Base-by-base conservation (phyloP, 345 rosid genomes). In the Clarkia xantiana region DNA sequence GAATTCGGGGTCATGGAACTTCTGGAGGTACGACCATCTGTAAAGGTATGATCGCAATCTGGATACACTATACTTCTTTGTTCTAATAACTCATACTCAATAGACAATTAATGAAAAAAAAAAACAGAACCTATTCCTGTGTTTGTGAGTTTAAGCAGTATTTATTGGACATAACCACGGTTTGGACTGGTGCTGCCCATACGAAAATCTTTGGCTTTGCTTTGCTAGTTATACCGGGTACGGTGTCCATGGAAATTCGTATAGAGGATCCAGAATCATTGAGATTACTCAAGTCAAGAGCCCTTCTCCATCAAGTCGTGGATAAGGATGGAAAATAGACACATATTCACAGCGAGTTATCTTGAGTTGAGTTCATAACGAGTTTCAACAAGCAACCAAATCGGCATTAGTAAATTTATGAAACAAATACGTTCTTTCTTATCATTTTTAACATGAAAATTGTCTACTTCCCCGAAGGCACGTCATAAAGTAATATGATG, bases 91-190 rank as follows among this genome's bases (percentile, higher is more conserved):
- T 47, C 14, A 15, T 15, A 11, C 29, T 47, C 34, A 11, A 8
- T 15, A 11, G 36, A 12, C n/a, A 19, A 11, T 47, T 34, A 11
- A 34, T 47, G 9, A 11, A 25, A 47, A 47, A 19, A 20, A 3
- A 11, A 29, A 25, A 2, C 17, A 3, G 19, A n/a, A 23, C 3
- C 14, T 18, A 15, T 64, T 16, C 52, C 53, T 52, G 11, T 64
- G 52, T 57, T 56, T 55, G n/a, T 64, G 52, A 55, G 49, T 46
- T 68, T 76, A 82, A 94, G 86, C 93, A 43, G 75, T 86, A 34
- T 79, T 86, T 73, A 91, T 76, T 20, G 97, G 96, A 49, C 97
- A 81, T 67, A 79, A 83, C 78, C 97, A 81, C 55, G 94, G 97
- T 65, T 49, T 90, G 51, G 97, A 90, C 68, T 81, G 96, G 96